A percentile compares a stretch with the other conserved stretches of the same genome.
Evolutionary conservation across 1,139 yeast genomes (phyloP).

Genomic region (Arxiozyma heterogenica): DNA sequence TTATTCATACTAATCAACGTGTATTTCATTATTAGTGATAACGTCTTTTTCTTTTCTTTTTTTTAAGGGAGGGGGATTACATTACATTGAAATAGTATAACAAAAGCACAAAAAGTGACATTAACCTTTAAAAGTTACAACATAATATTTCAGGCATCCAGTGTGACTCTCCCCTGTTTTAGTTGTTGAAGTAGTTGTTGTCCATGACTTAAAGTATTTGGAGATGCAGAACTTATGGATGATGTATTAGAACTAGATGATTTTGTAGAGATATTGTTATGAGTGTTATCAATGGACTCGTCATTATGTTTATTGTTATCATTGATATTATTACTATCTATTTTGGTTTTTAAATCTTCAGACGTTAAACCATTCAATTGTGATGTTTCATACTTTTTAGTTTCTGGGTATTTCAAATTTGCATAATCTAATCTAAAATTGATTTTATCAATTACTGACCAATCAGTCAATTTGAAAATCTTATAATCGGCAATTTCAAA

Average conservation of each 20-base stretch:
- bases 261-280: no score
- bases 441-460: constrained; percentile 33
- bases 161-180: constrained; percentile 7
- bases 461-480: constrained; percentile 35
- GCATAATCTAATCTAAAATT: constrained; percentile 28
- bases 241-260: constrained; percentile 1
- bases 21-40: no score
- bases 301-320: background rate
- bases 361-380: background rate
- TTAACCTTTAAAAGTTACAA: background rate
- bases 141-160: background rate
- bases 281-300: constrained; percentile 4
- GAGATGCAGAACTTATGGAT: background rate
- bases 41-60: no score
- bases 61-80: no score
- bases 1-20: background rate
- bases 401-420: constrained; percentile 5
- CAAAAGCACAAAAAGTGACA: no score
- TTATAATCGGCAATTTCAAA: constrained; percentile 36
- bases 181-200: constrained; percentile 27
- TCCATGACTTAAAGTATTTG: constrained; percentile 18
- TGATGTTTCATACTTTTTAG: background rate
- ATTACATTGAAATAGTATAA: no score
- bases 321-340: background rate
- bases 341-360: background rate